Evolutionary conservation across 2,329 filamentous ascomycete genomes (phyloP).

Genomic region (Fusarium heterosporum): DNA sequence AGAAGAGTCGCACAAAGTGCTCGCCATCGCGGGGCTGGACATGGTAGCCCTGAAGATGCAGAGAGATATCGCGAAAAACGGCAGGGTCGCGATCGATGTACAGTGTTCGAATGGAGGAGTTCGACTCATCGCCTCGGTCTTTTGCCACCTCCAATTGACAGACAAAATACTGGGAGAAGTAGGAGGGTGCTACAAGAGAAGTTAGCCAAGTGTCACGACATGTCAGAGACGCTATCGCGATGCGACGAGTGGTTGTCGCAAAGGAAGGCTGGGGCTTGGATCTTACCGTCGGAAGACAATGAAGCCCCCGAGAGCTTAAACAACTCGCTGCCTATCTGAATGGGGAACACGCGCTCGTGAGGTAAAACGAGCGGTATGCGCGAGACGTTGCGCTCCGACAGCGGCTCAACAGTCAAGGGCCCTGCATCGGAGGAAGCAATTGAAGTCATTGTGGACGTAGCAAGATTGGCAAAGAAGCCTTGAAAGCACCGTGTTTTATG

Average conservation of each 20-base stretch:
- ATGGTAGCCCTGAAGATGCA: slow-evolving; percentile 94
- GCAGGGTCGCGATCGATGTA: slow-evolving; percentile 95
- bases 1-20: slow-evolving; percentile 92
- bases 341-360: slow-evolving; percentile 78
- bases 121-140: slow-evolving; percentile 65
- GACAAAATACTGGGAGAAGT: slow-evolving; percentile 94
- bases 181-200: slow-evolving; percentile 79
- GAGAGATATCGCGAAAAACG: slow-evolving; percentile 89
- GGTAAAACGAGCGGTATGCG: slow-evolving; percentile 71
- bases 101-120: slow-evolving; percentile 74
- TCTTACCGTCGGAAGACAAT: slow-evolving; percentile 76
- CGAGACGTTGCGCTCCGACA: slow-evolving; percentile 52
- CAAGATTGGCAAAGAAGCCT: neutral
- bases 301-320: slow-evolving; percentile 81
- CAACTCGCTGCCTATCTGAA: slow-evolving; percentile 78
- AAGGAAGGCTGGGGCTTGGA: neutral
- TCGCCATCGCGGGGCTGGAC: slow-evolving; percentile 82
- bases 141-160: slow-evolving; percentile 78
- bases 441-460: slow-evolving; percentile 15
- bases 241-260: slow-evolving; percentile 8
- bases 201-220: slow-evolving; percentile 20
- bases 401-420: slow-evolving; percentile 41
- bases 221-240: neutral
- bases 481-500: neutral
- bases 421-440: slow-evolving; percentile 48